Conservation (phyloP, 2,329 filamentous ascomycete species). For the Arthroderma uncinatum region DNA sequence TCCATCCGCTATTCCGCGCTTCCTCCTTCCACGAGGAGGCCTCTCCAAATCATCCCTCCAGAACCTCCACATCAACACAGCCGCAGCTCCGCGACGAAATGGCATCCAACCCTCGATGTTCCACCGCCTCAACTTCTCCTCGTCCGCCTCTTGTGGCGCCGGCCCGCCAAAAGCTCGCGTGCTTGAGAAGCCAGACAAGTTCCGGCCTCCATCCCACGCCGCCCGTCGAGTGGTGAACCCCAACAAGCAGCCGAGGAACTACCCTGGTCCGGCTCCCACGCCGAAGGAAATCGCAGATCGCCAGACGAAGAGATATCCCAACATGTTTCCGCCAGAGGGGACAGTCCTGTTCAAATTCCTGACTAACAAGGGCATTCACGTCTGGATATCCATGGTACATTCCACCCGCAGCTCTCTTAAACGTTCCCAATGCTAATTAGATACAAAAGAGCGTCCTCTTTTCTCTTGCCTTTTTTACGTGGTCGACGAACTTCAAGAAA, state of each 20-base stretch:
- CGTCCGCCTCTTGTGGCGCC: constrained; percentile 13
- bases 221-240: constrained; percentile 51
- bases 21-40: constrained; percentile 52
- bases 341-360: constrained; percentile 78
- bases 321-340: constrained; percentile 75
- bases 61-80: constrained; percentile 15
- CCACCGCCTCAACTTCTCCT: constrained; percentile 17
- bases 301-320: constrained; percentile 64
- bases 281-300: constrained; percentile 55
- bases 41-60: constrained; percentile 22
- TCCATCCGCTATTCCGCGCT: constrained; percentile 45
- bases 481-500: constrained; percentile 64
- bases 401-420: constrained; percentile 7
- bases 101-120: constrained; percentile 15
- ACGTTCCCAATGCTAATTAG: neutral
- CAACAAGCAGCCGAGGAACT: constrained; percentile 47
- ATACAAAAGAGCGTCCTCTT: constrained; percentile 51
- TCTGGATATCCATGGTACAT: constrained; percentile 71
- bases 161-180: constrained; percentile 33
- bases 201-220: constrained; percentile 85
- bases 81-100: constrained; percentile 7
- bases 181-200: constrained; percentile 77
- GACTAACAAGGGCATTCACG: constrained; percentile 62
- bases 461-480: constrained; percentile 59
- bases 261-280: constrained; percentile 58